A percentile compares a stretch with the other conserved stretches of the same genome.
phyloP scores from a whole-genome alignment of 1,284 basidiomycete species.

The Vanrija pseudolonga region DNA sequence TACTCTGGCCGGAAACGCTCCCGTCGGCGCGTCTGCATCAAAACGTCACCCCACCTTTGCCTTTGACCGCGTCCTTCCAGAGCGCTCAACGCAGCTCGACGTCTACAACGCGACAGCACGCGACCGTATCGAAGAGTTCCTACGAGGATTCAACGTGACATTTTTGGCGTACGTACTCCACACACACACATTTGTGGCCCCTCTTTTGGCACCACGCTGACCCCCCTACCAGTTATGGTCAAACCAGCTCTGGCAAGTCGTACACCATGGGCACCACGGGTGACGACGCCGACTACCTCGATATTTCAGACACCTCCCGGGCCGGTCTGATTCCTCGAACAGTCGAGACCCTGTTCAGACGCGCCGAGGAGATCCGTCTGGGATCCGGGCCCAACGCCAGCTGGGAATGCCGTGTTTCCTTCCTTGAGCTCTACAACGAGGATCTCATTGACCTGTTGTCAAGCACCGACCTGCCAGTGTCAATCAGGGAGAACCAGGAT shows the following conservation, averaged over 20 bases:
- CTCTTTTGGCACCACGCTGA: too few species aligned
- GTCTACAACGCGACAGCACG: constrained; percentile 80
- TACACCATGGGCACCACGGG: constrained; percentile 88
- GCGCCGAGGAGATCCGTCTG: constrained; percentile 69
- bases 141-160: constrained; percentile 96
- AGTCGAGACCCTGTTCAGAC: constrained; percentile 82
- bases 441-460: constrained; percentile 86
- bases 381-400: constrained; percentile 68
- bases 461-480: constrained; percentile 68
- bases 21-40: constrained; percentile 54
- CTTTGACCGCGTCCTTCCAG: constrained; percentile 90
- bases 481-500: constrained; percentile 94
- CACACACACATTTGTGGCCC: too few species aligned
- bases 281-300: constrained; percentile 72
- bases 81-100: constrained; percentile 73
- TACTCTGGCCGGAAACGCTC: constrained; percentile 51
- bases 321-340: constrained; percentile 90
- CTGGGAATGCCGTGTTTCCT: constrained; percentile 57
- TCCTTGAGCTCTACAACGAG: constrained; percentile 98
- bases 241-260: constrained; percentile 94
- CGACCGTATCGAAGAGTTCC: constrained; percentile 81
- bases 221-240: constrained; percentile 60
- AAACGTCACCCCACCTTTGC: constrained; percentile 80
- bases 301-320: constrained; percentile 32
- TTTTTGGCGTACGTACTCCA: constrained; percentile 70